Evolutionary conservation across 768 basidiomycete genomes (phyloP), one percentile per base, ranked within the genome.

Genomic region (Suillus luteus): DNA sequence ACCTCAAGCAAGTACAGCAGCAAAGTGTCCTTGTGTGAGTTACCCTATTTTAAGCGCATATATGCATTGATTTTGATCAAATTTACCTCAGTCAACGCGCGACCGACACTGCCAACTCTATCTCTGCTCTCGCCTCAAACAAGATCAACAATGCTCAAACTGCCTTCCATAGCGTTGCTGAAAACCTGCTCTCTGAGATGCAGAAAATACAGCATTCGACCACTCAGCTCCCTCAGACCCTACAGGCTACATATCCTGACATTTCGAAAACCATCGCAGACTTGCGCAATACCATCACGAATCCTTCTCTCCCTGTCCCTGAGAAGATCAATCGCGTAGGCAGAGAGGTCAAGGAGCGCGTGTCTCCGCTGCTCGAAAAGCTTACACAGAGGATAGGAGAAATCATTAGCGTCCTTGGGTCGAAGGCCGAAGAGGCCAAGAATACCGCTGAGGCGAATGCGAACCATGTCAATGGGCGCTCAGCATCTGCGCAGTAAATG

Each of bases 21-120:
- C 91, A 92, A 67, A 89, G 79, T 63, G 81, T 76, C 55, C 74
- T 91, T 52, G 83, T 90, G 86, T 91, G 76, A 54, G 87, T 78
- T 19, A 15, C 38, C 22, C 43, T n/a, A 44, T 24, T 40, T 63
- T 31, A 5, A 43, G 52, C 62, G 27, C 12, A 24, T 66, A 48
- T 52, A 55, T 63, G 55, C 58, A 22, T 60, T 65, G 15, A 71
- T 49, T 58, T 38, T 58, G 38, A 58, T 17, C 11, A 51, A 27
- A 15, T 24, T 10, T 10, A 17, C 22, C 59, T 7, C 64, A 91
- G 89, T 60, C 88, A 92, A 80, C 84, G 83, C 64, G 91, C 90
- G 2, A 83, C 84, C 3, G 86, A 86, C 57, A 88, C 87, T 27
- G 89, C 90, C 19, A 82, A 86, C 40, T 79, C 81, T 55, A 85